These are phyloP conservation scores for Trametes coccinea DNA, from an alignment of 768 basidiomycete species.

Conservation along the genomic window DNA sequence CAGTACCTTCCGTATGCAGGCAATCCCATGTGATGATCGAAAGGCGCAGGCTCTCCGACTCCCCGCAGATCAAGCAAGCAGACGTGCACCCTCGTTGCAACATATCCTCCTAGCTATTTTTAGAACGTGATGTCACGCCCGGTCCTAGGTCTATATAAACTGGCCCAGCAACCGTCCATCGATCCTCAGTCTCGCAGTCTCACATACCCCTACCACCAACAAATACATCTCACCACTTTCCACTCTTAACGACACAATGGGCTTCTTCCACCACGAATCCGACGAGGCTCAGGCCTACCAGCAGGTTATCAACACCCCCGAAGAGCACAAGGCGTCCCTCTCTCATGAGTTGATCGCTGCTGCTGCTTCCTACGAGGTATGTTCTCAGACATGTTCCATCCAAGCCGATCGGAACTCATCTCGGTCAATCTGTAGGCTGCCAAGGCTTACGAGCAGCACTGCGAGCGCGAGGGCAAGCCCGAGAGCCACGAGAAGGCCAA, in stretches of 20 bases:
- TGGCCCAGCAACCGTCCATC: not conserved
- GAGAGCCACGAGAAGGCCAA: constrained; percentile 55
- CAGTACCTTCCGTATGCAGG: constrained; percentile 3
- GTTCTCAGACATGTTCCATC: not conserved
- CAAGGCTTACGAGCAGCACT: constrained; percentile 63
- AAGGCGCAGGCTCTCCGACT: not conserved
- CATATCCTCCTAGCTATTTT: constrained; percentile 1
- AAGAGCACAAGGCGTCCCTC: constrained; percentile 51
- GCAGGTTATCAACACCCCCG: constrained; percentile 42
- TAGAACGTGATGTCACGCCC: constrained; percentile 19
- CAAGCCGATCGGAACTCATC: not conserved
- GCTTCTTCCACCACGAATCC: constrained; percentile 44
- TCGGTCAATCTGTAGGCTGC: constrained; percentile 45
- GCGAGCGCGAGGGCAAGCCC: constrained; percentile 48
- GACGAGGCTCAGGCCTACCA: constrained; percentile 45
- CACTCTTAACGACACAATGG: constrained; percentile 35
- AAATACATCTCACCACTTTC: constrained; percentile 12
- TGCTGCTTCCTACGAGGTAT: constrained; percentile 65
- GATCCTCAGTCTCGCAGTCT: constrained; percentile 19
- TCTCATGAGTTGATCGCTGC: constrained; percentile 69
- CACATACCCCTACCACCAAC: constrained; percentile 23
- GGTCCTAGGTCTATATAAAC: constrained; percentile 21
- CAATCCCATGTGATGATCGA: constrained; percentile 19
- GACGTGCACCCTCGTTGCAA: constrained; percentile 4
- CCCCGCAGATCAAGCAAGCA: constrained; percentile 5